These are phyloP conservation scores for Monoraphidium neglectum DNA, from an alignment of 139 green algal species.

Conservation along the genomic window DNA sequence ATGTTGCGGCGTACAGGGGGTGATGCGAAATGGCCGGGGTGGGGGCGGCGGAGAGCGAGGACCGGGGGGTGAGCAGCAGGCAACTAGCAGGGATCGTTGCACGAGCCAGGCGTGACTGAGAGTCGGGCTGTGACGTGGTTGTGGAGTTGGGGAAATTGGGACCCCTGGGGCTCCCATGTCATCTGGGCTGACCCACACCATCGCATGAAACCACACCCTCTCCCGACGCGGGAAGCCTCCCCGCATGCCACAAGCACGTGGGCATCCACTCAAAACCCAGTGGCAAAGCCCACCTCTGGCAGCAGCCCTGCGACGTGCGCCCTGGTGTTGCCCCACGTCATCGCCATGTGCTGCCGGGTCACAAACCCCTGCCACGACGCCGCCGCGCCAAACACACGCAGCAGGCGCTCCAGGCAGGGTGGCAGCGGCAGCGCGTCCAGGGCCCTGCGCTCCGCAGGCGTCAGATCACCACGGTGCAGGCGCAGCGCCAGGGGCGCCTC, in stretches of 20 bases:
- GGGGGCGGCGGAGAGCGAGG: no score
- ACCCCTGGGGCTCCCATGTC: background rate
- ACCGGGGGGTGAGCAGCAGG: no score
- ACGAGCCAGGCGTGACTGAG: no score
- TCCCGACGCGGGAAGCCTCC: background rate
- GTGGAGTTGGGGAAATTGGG: no score
- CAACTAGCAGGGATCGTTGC: no score
- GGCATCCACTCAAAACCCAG: background rate
- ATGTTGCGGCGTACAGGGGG: no score
- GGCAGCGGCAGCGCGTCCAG: conserved; percentile 61
- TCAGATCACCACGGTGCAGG: conserved; percentile 2
- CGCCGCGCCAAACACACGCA: conserved; percentile 41
- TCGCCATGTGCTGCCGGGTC: conserved; percentile 41
- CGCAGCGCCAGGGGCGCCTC: background rate
- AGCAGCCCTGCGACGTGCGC: conserved; percentile 13
- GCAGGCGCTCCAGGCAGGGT: conserved; percentile 30
- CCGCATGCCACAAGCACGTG: background rate
- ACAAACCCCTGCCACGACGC: conserved; percentile 59
- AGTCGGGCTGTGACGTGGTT: no score
- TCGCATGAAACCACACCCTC: background rate
- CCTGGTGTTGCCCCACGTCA: conserved; percentile 20
- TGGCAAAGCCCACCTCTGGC: background rate
- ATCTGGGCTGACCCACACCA: background rate
- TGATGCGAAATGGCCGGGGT: no score
- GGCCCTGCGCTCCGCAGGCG: conserved; percentile 1